These are phyloP conservation scores for Myrica gale DNA, from an alignment of 306 rosid genomes.

Conservation along the genomic window DNA sequence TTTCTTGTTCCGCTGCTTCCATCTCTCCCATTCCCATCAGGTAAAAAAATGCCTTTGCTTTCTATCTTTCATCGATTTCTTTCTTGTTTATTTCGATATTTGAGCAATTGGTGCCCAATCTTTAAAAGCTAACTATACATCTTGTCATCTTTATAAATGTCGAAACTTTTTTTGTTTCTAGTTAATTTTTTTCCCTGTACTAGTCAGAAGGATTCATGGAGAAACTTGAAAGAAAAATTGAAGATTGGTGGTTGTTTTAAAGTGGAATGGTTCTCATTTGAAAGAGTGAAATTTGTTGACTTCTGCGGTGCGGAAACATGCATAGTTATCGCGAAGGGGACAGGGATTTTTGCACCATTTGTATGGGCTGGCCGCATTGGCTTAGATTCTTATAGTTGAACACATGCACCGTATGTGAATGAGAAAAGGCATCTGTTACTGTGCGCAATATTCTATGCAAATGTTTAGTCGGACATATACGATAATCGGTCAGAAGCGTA, in stretches of 20 bases:
- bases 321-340: background rate
- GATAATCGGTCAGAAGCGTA: background rate
- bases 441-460: too few species aligned
- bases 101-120: background rate
- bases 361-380: too few species aligned
- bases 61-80: conserved; percentile 1
- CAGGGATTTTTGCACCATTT: background rate
- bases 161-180: too few species aligned
- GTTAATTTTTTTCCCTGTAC: too few species aligned
- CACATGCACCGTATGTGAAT: background rate
- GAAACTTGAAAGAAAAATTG: too few species aligned
- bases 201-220: too few species aligned
- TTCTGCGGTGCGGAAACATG: background rate
- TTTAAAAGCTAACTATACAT: background rate
- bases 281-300: background rate
- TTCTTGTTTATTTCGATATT: background rate
- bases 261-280: background rate
- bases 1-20: conserved; percentile 12
- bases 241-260: background rate
- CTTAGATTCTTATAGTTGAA: background rate
- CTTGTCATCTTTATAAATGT: too few species aligned
- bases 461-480: too few species aligned
- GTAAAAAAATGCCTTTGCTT: conserved; percentile 10
- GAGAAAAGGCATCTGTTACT: background rate
- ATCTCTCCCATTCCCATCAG: conserved; percentile 17